Evolutionary conservation across 306 rosid genomes (phyloP), one percentile per base, ranked within the genome.

Genomic region (Cucurbita pepo): DNA sequence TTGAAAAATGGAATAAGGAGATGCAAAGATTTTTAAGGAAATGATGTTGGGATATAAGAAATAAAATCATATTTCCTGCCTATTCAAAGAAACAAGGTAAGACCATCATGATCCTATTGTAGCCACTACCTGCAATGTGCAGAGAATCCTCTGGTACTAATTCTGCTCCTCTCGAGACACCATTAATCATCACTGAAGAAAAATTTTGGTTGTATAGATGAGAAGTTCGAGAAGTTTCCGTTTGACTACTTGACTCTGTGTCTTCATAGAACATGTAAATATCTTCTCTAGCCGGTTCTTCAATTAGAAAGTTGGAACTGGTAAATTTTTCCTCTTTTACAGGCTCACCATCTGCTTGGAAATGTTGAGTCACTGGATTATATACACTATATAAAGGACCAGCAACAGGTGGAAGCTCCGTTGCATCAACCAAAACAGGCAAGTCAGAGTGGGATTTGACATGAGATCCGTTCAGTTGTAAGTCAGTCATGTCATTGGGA

Each of bases 231-330:
- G 85, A 81, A 57, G 69, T 76, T 25, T 83, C 55, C 47, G 78
- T 80, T 43, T 80, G 43, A 85, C 81, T 76, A 56, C 82, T 79
- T 44, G 82, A 38, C 36, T 85, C 82, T 50, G 73, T 63, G 66
- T 85, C 82, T 77, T 86, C 83, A 75, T 87, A 94, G 78, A 94
- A 89, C 88, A 82, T 85, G 87, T 94, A 84, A 76, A 94, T 86
- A 79, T 86, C 95, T 67, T 91, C 83, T 81, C 96, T 91, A 1
- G 11, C 85, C 3, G 88, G 70, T 79, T 86, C 95, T 67, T 84
- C 88, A 75, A 74, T 57, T 67, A 81, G 47, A 58, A 65, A 60
- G 70, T 69, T 61, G 36, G 48, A 71, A 65, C 72, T 86, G 58
- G 81, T 72, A 54, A 74, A 22, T 69, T 79, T 72, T 37, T 72